Conservation (phyloP, 352 stramenopile species). For the Pythium phragmiticola region DNA sequence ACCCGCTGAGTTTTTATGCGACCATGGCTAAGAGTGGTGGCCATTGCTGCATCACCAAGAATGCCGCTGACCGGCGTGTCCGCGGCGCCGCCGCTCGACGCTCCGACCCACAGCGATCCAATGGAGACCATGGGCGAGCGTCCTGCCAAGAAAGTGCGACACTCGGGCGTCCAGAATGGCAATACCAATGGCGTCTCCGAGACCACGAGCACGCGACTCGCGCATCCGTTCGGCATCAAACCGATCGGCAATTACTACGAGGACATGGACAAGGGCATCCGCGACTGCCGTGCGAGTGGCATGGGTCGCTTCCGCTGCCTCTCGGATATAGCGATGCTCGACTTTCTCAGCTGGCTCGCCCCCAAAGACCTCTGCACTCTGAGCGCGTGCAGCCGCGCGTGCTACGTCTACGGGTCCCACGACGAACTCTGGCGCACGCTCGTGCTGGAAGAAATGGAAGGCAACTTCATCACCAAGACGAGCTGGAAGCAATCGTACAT, state of each 20-base stretch:
- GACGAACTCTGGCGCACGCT: constrained; percentile 85
- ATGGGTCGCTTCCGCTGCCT: constrained; percentile 55
- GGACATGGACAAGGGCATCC: constrained; percentile 56
- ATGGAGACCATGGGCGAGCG: neutral
- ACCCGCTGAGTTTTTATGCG: constrained; percentile 23
- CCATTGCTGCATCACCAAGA: neutral
- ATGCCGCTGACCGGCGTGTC: constrained; percentile 4
- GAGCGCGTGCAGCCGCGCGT: constrained; percentile 46
- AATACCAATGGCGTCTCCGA: neutral
- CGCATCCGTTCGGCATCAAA: constrained; percentile 81
- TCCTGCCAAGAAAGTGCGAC: constrained; percentile 15
- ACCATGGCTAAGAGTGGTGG: neutral
- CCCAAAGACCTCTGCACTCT: constrained; percentile 50
- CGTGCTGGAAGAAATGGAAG: constrained; percentile 75
- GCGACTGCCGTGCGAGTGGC: constrained; percentile 54
- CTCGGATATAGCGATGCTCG: constrained; percentile 64
- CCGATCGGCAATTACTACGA: constrained; percentile 81
- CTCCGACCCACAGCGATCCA: neutral
- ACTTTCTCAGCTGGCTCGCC: constrained; percentile 57
- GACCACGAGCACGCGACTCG: constrained; percentile 26
- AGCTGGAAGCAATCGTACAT: constrained; percentile 81
- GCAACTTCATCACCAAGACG: constrained; percentile 41
- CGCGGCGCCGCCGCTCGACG: neutral
- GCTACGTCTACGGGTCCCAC: constrained; percentile 70
- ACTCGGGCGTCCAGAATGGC: neutral